Evolutionary conservation across 2,329 filamentous ascomycete genomes (phyloP).

Genomic region (Gremmenia infestans): DNA sequence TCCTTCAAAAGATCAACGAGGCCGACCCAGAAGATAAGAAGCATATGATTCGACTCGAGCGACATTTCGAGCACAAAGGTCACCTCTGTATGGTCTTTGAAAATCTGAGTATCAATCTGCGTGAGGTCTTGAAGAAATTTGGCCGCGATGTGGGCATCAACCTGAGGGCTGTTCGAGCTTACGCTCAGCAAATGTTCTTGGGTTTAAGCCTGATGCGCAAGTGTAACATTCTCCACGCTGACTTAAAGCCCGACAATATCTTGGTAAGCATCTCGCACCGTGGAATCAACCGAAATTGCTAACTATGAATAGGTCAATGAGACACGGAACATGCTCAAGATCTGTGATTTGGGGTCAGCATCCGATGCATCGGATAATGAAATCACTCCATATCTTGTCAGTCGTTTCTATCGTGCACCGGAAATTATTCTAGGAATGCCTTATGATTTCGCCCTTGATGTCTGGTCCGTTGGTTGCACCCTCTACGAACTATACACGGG

Average conservation of each 20-base stretch:
- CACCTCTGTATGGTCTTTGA: conserved; percentile 98
- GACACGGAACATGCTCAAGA: conserved; percentile 77
- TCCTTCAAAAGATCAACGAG: conserved; percentile 79
- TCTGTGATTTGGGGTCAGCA: conserved; percentile 95
- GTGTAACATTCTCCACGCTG: conserved; percentile 90
- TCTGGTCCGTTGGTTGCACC: conserved; percentile 98
- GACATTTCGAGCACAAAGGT: conserved; percentile 87
- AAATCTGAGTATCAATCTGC: conserved; percentile 85
- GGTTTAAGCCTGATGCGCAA: conserved; percentile 83
- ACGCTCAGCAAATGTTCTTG: conserved; percentile 91
- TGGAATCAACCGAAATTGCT: conserved; percentile 5
- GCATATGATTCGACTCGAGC: conserved; percentile 83
- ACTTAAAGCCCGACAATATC: conserved; percentile 97
- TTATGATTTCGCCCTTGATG: conserved; percentile 90
- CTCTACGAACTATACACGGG: conserved; percentile 96
- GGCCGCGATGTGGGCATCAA: conserved; percentile 93
- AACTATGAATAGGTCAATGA: conserved; percentile 59
- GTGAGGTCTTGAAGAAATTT: conserved; percentile 93
- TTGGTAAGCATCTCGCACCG: conserved; percentile 39
- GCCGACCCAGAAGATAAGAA: conserved; percentile 86
- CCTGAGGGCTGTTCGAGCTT: conserved; percentile 77
- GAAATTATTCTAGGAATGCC: conserved; percentile 97
- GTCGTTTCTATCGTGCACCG: conserved; percentile 93
- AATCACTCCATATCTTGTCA: conserved; percentile 91
- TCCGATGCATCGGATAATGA: conserved; percentile 87